A percentile compares a stretch with the other conserved stretches of the same genome.
phyloP scores from a whole-genome alignment of 208 protist genomes.

The Trichomonas tenax region DNA sequence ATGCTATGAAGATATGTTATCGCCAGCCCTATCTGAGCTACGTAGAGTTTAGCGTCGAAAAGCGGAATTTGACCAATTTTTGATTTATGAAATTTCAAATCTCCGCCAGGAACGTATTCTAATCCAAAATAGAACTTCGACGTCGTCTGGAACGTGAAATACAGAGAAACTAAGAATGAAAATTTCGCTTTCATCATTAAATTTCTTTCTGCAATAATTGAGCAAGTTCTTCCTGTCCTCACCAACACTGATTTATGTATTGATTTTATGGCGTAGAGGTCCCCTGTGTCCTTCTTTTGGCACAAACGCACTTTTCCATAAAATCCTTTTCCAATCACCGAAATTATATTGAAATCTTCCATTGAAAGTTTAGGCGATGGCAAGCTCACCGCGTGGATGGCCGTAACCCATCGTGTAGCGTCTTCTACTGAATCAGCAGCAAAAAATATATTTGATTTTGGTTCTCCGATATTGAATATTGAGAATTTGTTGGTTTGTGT shows the following conservation, averaged over 20 bases:
- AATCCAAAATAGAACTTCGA: slow-evolving; percentile 51
- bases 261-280: slow-evolving; percentile 53
- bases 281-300: slow-evolving; percentile 41
- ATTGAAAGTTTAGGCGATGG: neutral
- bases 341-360: slow-evolving; percentile 51
- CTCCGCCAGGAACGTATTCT: slow-evolving; percentile 50
- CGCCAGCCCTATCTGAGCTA: slow-evolving; percentile 47
- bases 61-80: slow-evolving; percentile 40
- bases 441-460: neutral
- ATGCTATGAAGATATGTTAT: slow-evolving; percentile 44
- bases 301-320: slow-evolving; percentile 49
- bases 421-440: neutral
- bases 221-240: neutral
- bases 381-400: neutral
- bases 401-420: neutral
- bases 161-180: slow-evolving; percentile 48
- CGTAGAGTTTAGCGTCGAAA: slow-evolving; percentile 42
- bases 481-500: neutral
- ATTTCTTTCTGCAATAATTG: slow-evolving; percentile 40
- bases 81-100: slow-evolving; percentile 56
- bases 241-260: slow-evolving; percentile 34
- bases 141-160: slow-evolving; percentile 50
- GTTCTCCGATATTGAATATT: neutral
- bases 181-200: slow-evolving; percentile 44
- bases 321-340: slow-evolving; percentile 50